Evolutionary conservation across 257 asterid genomes (phyloP).

Genomic region (Solanum pennellii): DNA sequence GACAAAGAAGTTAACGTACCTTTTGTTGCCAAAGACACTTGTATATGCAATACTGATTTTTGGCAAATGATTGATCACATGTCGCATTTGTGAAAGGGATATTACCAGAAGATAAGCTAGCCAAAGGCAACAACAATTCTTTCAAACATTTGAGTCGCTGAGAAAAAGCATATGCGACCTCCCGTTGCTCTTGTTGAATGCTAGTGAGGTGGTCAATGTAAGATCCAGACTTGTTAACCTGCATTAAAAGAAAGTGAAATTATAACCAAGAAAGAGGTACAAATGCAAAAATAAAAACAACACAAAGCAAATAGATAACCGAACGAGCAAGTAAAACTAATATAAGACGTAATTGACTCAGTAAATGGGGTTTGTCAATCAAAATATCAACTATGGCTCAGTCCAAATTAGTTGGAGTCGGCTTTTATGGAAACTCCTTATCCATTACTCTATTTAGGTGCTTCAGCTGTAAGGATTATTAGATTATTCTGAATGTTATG

Average conservation of each 20-base stretch:
- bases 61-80: conserved; percentile 11
- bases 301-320: not conserved
- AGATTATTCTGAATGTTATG: not conserved
- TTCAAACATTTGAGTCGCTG: conserved; percentile 44
- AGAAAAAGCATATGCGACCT: conserved; percentile 45
- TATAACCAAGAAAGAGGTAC: not conserved
- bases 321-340: not conserved
- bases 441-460: not conserved
- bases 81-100: not conserved
- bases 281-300: not conserved
- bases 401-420: not conserved
- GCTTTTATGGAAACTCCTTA: not conserved
- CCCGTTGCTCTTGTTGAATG: conserved; percentile 95
- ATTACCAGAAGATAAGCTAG: conserved; percentile 41
- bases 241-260: not conserved
- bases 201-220: conserved; percentile 65
- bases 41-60: conserved; percentile 41
- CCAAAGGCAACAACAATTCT: conserved; percentile 49
- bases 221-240: conserved; percentile 66
- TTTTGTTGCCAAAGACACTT: conserved; percentile 88
- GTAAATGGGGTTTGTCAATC: not conserved
- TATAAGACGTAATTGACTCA: not conserved
- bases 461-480: not conserved
- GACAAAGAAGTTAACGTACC: conserved; percentile 23
- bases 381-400: not conserved